Evolutionary conservation across 805 yeast genomes (phyloP), one percentile per base, ranked within the genome.

Genomic region (Brettanomyces bruxellensis): DNA sequence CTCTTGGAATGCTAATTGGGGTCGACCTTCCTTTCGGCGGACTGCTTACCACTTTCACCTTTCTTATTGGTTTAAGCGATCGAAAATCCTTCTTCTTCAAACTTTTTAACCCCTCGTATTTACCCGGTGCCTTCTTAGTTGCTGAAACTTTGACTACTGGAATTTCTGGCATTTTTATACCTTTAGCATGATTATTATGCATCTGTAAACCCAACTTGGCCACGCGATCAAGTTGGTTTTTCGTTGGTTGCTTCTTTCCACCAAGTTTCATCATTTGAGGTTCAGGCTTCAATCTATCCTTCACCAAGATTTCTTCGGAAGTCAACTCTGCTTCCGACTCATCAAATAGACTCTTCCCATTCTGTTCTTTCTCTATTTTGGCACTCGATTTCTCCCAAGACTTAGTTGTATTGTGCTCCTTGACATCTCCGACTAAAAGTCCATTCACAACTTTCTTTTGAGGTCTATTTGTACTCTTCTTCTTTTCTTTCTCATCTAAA

Each of bases 1-100:
- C 61, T 11, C 38, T 38, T 6, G 61, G 60, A 1, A 49, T 37
- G 2, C 38, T 38, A 35, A 53, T 56, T 9, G 24, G 23, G n/a
- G 11, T 32, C n/a, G 35, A 32, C 13, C 2, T 32, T 32, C 23
- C 13, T 34, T 18, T 9, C 13, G 8, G 18, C 14, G 32, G 14
- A 4, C 9, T 34, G 3, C 23, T 2, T 9, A 28, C 32, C 7
- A 18, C 9, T 4, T 30, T 22, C 40, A 25, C 38, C 23, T 41
- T 28, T 8, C 25, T 11, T 5, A 14, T 38, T 23, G 49, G 50
- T 7, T 13, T 23, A 14, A 55, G 34, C 11, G 58, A 55, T 25
- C 45, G 47, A 12, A 54, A 41, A 14, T 45, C 37, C 5, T 40
- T 43, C 22, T 54, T 49, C 1, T 43, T 35, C 9, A 43, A 28